Evolutionary conservation across 441 rosid species (phyloP).

Genomic region (Lepidium campestre): DNA sequence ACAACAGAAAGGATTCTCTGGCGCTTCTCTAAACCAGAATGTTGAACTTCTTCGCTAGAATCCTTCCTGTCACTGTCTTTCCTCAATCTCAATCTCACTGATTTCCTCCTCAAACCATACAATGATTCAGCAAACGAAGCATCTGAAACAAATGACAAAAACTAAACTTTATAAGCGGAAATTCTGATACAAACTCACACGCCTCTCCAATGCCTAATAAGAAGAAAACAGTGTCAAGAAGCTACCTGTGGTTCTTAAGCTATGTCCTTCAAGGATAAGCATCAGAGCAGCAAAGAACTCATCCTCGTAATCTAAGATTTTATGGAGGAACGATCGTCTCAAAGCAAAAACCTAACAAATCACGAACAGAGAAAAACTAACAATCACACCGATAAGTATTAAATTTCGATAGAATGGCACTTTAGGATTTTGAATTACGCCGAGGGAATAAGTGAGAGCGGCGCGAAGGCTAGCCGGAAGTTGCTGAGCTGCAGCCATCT

Average conservation of each 20-base stretch:
- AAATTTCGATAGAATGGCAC: neutral
- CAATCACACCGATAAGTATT: neutral
- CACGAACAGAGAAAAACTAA: neutral
- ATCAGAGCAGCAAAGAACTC: slow-evolving; percentile 86
- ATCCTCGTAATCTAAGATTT: slow-evolving; percentile 84
- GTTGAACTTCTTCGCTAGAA: slow-evolving; percentile 46
- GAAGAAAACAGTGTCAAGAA: neutral
- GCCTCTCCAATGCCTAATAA: neutral
- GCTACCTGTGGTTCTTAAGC: slow-evolving; percentile 88
- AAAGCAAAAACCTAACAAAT: slow-evolving; percentile 75
- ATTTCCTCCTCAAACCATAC: slow-evolving; percentile 92
- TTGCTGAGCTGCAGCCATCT: slow-evolving; percentile 99
- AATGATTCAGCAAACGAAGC: slow-evolving; percentile 94
- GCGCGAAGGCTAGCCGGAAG: slow-evolving; percentile 98
- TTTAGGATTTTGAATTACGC: slow-evolving; percentile 35
- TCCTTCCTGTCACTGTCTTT: slow-evolving; percentile 40
- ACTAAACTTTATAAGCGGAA: neutral
- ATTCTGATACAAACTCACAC: neutral
- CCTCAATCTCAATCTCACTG: slow-evolving; percentile 50
- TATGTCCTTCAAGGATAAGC: slow-evolving; percentile 89
- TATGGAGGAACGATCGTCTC: slow-evolving; percentile 87
- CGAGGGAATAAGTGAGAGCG: slow-evolving; percentile 90
- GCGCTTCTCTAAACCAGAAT: slow-evolving; percentile 68
- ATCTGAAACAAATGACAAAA: slow-evolving; percentile 41
- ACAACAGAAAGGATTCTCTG: slow-evolving; percentile 86